Percentiles rank a stretch among this genome's conserved stretches.
Conservation (phyloP, 495 filamentous ascomycete species). For the Penicillium simplicissimum region DNA sequence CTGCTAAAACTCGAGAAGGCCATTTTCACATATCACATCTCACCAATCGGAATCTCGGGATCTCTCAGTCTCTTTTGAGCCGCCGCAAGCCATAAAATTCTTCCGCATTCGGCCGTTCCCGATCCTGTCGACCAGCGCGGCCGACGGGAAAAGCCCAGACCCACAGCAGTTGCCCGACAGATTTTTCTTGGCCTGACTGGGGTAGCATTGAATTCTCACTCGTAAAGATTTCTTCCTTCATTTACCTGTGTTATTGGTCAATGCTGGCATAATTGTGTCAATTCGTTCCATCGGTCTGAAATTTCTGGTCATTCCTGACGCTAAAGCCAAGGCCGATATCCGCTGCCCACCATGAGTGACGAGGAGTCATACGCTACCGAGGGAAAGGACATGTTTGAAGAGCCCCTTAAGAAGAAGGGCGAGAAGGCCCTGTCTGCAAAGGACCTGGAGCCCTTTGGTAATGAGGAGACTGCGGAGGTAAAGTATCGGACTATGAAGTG, state of each 20-base stretch:
- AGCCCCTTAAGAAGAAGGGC: constrained; percentile 15
- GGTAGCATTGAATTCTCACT: constrained; percentile 15
- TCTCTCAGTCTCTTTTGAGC: background rate
- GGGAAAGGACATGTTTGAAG: constrained; percentile 13
- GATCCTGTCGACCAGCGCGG: constrained; percentile 3
- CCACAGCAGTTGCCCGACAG: constrained; percentile 20
- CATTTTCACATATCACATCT: background rate
- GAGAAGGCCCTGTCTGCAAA: constrained; percentile 23
- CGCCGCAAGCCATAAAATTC: background rate
- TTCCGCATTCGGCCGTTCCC: constrained; percentile 11
- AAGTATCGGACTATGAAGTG: constrained; percentile 49
- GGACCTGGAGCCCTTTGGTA: constrained; percentile 43
- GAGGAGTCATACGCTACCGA: constrained; percentile 22
- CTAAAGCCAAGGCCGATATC: constrained; percentile 3
- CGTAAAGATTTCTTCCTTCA: constrained; percentile 7
- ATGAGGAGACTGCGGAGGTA: constrained; percentile 42
- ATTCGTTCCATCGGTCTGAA: constrained; percentile 11
- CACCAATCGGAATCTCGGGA: constrained; percentile 7
- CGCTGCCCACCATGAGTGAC: constrained; percentile 21
- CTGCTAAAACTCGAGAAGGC: background rate
- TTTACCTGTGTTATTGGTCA: constrained; percentile 8
- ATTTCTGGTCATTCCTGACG: constrained; percentile 1
- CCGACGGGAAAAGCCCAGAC: constrained; percentile 13
- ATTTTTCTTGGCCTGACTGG: constrained; percentile 26
- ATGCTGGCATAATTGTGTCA: constrained; percentile 15